Base-by-base conservation (phyloP, 2,329 filamentous ascomycete species). In the Neofusicoccum kwambonambiense region DNA sequence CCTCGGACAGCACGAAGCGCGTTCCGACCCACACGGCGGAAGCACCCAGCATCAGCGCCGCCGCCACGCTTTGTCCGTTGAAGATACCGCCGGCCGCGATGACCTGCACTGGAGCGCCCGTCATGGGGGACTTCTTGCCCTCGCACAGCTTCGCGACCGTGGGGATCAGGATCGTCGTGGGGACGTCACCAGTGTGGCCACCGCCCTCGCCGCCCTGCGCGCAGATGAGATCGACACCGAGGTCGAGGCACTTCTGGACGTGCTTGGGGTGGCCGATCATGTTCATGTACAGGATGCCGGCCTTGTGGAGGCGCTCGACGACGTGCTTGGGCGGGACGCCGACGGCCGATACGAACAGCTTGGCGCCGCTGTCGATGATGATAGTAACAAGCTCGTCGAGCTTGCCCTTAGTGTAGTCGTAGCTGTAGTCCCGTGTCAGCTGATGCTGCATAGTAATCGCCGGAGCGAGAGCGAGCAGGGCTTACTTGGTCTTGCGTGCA, bases 251-350 rank as follows among this genome's bases (percentile, higher is more conserved):
- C 86, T 98, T 99, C 81, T 92, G 87, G 69, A 97, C 94, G 83
- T 99, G 95, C 89, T 99, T 99, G 76, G 95, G 94, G 86, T 99
- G 95, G 70, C 95, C 95, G 77, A 99, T 93, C 95, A 99, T 99
- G 89, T 99, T 99, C 95, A 98, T 98, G 86, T 96, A 97, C 70
- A 96, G 86, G 71, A 99, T 87, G 70, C 93, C 93, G 74, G 88
- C 83, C 75, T 88, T 86, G 86, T 99, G 95, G 52, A 99, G 88
- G 76, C 87, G 90, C 70, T 98, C 93, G 74, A 99, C 93, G 66
- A 97, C 89, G 71, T 86, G 83, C 81, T 91, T 92, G 70, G 95
- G 92, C 49, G 95, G 93, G 31, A 98, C 90, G 74, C 95, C 95
- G 77, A 99, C 93, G 73, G 95, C 95, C 61, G 92, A 97, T 73